These are phyloP conservation scores for Aspergillus glaucus DNA, from an alignment of 2,329 filamentous ascomycete genomes.

Conservation along the genomic window DNA sequence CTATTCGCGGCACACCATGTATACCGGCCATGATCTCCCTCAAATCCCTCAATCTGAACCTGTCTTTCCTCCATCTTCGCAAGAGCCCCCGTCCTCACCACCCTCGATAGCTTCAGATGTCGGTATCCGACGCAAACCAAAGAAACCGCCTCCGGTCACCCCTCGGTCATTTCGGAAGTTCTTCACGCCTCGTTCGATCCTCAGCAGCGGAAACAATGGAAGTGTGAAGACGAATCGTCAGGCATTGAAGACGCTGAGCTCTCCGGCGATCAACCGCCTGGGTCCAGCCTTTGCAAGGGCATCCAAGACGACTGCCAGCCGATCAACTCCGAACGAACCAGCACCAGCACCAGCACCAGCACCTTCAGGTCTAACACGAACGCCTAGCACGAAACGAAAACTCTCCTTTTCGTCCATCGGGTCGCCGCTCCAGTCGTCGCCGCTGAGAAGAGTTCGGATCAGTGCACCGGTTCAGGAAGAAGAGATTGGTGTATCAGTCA, in stretches of 20 bases:
- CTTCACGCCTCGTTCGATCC: constrained; percentile 44
- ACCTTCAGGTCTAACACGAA: constrained; percentile 16
- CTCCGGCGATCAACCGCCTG: constrained; percentile 37
- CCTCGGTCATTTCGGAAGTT: constrained; percentile 47
- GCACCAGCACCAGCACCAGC: constrained; percentile 25
- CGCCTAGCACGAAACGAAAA: constrained; percentile 42
- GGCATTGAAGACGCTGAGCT: constrained; percentile 39
- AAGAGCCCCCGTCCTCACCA: constrained; percentile 37
- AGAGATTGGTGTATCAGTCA: constrained; percentile 20
- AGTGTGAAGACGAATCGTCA: constrained; percentile 38
- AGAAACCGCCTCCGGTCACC: constrained; percentile 44
- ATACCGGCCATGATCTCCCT: constrained; percentile 24
- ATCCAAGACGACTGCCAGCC: constrained; percentile 24
- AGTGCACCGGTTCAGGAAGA: constrained; percentile 21
- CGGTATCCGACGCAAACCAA: constrained; percentile 31
- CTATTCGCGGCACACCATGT: constrained; percentile 24
- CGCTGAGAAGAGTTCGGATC: constrained; percentile 38
- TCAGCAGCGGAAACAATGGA: constrained; percentile 28
- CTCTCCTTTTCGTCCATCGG: constrained; percentile 40
- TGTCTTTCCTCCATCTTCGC: constrained; percentile 22
- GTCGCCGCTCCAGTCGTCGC: constrained; percentile 46
- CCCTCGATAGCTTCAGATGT: constrained; percentile 36
- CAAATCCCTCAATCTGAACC: constrained; percentile 31
- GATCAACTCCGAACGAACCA: constrained; percentile 20
- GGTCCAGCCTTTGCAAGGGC: constrained; percentile 37